Percentiles rank a stretch among this genome's conserved stretches.
These are phyloP conservation scores for Kodamaea lidongshanica DNA, from an alignment of 805 yeast species.

Conservation along the genomic window DNA sequence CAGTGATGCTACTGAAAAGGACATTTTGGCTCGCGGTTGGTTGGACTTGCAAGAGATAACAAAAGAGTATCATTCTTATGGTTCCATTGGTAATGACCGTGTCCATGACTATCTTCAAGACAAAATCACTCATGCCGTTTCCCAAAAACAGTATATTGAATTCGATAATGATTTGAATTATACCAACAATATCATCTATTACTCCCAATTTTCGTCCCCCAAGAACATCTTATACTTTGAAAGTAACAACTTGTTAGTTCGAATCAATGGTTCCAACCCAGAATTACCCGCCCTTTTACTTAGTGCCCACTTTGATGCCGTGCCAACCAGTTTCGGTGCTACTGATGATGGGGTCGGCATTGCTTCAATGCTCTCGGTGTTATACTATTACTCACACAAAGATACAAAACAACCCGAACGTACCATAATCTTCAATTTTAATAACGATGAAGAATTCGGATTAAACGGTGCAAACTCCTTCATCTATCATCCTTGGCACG, in stretches of 20 bases:
- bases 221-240: constrained; percentile 68
- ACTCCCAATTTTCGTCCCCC: constrained; percentile 27
- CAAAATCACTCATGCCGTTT: constrained; percentile 26
- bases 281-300: constrained; percentile 61
- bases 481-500: constrained; percentile 65
- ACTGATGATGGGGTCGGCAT: constrained; percentile 92
- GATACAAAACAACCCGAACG: constrained; percentile 51
- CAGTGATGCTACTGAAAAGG: constrained; percentile 28
- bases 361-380: constrained; percentile 68
- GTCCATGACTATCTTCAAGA: constrained; percentile 63
- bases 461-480: constrained; percentile 75
- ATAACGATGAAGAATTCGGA: constrained; percentile 87
- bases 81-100: constrained; percentile 66
- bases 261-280: constrained; percentile 58
- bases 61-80: constrained; percentile 65
- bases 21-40: constrained; percentile 51
- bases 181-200: constrained; percentile 44
- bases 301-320: constrained; percentile 87
- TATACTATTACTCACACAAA: constrained; percentile 39
- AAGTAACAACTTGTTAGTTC: constrained; percentile 72
- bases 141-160: constrained; percentile 25
- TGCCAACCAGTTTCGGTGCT: constrained; percentile 79
- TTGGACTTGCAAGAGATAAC: constrained; percentile 65
- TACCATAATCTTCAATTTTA: constrained; percentile 76
- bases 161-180: constrained; percentile 36